These are phyloP conservation scores for Blastobotrys terrestris DNA, from an alignment of 805 yeast species.

Conservation along the genomic window DNA sequence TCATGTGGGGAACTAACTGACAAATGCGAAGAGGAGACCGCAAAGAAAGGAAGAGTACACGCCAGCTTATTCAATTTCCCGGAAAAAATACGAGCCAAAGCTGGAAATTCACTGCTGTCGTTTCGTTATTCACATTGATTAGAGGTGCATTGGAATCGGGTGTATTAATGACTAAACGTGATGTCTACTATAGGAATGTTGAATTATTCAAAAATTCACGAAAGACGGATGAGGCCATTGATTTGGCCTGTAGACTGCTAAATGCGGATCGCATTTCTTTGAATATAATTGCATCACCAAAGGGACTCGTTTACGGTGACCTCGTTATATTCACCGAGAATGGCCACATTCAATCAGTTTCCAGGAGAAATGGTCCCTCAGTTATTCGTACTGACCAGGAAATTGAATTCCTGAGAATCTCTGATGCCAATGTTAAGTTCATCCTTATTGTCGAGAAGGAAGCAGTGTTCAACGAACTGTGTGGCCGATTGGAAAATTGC, in stretches of 20 bases:
- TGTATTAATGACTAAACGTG: constrained; percentile 40
- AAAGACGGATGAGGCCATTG: constrained; percentile 37
- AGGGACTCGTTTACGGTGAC: constrained; percentile 47
- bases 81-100: neutral
- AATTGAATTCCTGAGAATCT: constrained; percentile 14
- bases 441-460: constrained; percentile 48
- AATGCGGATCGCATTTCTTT: constrained; percentile 35
- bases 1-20: neutral
- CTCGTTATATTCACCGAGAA: constrained; percentile 17
- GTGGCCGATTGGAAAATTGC: constrained; percentile 16
- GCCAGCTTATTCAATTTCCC: neutral
- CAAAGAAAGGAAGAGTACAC: too few relatives aligned
- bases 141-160: constrained; percentile 13
- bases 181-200: constrained; percentile 54
- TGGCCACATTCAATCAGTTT: constrained; percentile 4
- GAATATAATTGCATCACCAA: constrained; percentile 47
- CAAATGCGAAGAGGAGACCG: neutral
- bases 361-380: constrained; percentile 8
- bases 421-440: constrained; percentile 21
- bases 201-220: constrained; percentile 42
- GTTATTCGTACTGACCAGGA: neutral
- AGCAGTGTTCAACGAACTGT: constrained; percentile 36
- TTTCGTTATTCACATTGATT: constrained; percentile 1
- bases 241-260: constrained; percentile 35
- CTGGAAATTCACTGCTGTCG: neutral